A percentile compares a stretch with the other conserved stretches of the same genome.
These are phyloP conservation scores for Hypomyces rosellus DNA, from an alignment of 2,329 filamentous ascomycete species.

Conservation along the genomic window DNA sequence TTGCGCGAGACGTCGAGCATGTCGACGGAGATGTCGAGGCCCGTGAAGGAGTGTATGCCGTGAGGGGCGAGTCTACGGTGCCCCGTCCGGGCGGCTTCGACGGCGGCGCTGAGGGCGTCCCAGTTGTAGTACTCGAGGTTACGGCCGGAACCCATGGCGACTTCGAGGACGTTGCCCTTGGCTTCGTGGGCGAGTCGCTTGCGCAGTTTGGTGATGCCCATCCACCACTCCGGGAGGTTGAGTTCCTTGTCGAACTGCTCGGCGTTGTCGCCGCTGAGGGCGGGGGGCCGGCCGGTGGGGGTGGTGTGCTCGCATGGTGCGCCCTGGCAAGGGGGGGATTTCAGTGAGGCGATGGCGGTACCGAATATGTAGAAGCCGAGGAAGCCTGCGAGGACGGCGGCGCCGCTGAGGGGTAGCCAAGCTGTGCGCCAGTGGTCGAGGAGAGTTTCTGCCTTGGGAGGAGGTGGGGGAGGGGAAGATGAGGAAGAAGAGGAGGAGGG, in stretches of 20 bases:
- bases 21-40: conserved; percentile 53
- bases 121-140: conserved; percentile 56
- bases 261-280: conserved; percentile 41
- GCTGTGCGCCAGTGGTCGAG: conserved; percentile 31
- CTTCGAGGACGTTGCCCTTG: conserved; percentile 53
- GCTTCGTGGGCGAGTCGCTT: conserved; percentile 41
- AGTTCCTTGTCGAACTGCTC: conserved; percentile 53
- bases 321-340: conserved; percentile 17
- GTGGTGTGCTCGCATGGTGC: conserved; percentile 27
- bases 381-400: conserved; percentile 38
- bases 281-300: conserved; percentile 44
- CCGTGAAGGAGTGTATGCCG: conserved; percentile 51
- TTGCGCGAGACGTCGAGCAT: conserved; percentile 54
- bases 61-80: conserved; percentile 11
- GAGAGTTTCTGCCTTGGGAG: conserved; percentile 26
- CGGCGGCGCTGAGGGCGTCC: conserved; percentile 32
- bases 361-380: conserved; percentile 43
- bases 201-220: conserved; percentile 49
- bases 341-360: conserved; percentile 31
- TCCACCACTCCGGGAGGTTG: conserved; percentile 49
- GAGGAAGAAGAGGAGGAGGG: conserved; percentile 12
- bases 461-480: conserved; percentile 18
- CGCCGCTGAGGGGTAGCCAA: conserved; percentile 40
- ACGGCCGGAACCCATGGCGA: conserved; percentile 57
- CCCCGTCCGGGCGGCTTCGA: conserved; percentile 11